Evolutionary conservation across 345 rosid genomes (phyloP).

Genomic region (Turnera subulata): DNA sequence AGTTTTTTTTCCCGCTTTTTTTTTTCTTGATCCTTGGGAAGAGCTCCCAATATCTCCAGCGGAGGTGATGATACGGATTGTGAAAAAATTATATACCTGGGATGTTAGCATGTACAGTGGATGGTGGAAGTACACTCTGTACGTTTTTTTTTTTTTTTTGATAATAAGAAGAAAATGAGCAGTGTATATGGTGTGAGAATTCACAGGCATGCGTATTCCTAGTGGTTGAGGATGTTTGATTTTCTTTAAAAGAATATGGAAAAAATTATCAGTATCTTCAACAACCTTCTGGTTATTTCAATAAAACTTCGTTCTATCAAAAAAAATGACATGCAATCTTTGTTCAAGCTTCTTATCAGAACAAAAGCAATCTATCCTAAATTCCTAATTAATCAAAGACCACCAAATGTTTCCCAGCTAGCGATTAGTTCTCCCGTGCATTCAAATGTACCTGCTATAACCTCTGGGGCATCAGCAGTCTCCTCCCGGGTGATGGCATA

Average conservation of each 20-base stretch:
- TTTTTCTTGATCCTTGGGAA: constrained; percentile 27
- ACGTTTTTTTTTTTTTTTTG: constrained; percentile 28
- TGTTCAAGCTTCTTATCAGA: no score
- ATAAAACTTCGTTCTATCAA: no score
- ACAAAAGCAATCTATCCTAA: no score
- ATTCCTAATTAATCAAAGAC: no score
- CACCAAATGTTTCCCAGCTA: no score
- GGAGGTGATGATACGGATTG: constrained; percentile 30
- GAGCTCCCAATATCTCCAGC: constrained; percentile 21
- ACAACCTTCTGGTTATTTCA: background rate
- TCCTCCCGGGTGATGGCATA: no score
- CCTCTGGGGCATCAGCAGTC: no score
- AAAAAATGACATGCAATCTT: no score
- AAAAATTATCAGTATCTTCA: background rate
- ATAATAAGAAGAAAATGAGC: constrained; percentile 43
- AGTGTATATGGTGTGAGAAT: constrained; percentile 40
- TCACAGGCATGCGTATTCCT: constrained; percentile 28
- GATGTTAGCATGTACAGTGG: constrained; percentile 58
- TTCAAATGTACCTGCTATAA: no score
- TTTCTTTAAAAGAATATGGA: constrained; percentile 12
- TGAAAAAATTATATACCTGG: constrained; percentile 41
- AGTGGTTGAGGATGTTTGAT: constrained; percentile 26
- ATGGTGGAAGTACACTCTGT: constrained; percentile 44
- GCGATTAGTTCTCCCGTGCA: no score
- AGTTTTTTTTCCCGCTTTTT: constrained; percentile 16